Evolutionary conservation across 1,139 yeast species (phyloP).

Genomic region (Geotrichum siamense): DNA sequence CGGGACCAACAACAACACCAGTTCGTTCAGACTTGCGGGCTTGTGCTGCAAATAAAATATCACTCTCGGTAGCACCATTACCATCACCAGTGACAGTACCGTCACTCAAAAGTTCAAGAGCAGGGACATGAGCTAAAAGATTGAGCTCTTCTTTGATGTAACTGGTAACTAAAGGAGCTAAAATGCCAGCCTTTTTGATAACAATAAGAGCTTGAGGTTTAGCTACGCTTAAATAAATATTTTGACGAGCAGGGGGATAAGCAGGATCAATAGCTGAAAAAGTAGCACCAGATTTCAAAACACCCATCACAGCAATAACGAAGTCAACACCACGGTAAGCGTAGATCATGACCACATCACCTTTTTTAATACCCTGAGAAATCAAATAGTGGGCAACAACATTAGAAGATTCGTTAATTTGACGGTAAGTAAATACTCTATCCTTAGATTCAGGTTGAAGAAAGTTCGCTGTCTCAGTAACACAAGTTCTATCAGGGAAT

Average conservation of each 20-base stretch:
- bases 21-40: constrained; percentile 50
- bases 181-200: constrained; percentile 78
- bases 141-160: constrained; percentile 66
- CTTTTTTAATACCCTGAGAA: constrained; percentile 71
- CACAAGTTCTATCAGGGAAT: constrained; percentile 82
- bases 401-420: constrained; percentile 90
- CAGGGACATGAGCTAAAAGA: constrained; percentile 67
- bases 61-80: constrained; percentile 34
- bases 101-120: constrained; percentile 65
- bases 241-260: constrained; percentile 96
- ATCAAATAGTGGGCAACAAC: constrained; percentile 85
- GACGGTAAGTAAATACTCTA: constrained; percentile 71
- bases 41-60: constrained; percentile 46
- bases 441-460: constrained; percentile 46
- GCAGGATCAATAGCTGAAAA: constrained; percentile 98
- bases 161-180: constrained; percentile 68
- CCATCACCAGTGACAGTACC: constrained; percentile 65
- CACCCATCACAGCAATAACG: constrained; percentile 96
- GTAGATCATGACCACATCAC: constrained; percentile 95
- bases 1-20: constrained; percentile 96
- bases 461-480: constrained; percentile 80
- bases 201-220: constrained; percentile 87
- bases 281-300: constrained; percentile 95
- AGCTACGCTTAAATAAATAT: constrained; percentile 84
- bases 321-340: constrained; percentile 96